Evolutionary conservation across 2,329 filamentous ascomycete species (phyloP), one percentile per base, ranked within the genome.

Genomic region (Thielaviopsis ethacetica): DNA sequence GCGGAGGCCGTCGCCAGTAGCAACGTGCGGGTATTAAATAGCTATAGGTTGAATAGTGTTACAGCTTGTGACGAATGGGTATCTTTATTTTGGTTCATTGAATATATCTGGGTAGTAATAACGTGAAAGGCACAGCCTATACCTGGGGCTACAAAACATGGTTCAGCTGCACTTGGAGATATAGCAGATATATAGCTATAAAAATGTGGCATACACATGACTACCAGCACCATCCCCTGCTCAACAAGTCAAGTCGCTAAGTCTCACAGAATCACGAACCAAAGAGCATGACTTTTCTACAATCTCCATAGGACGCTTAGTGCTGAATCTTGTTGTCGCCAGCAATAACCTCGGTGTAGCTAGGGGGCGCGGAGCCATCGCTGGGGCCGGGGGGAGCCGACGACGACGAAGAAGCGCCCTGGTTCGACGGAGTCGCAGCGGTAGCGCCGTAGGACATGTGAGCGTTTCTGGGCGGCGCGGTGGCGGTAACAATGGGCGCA

Each of bases 311-410:
- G n/a, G n/a, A 2, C 38, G 12, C 38, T 54, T 57, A 56, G 51
- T 55, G 34, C 77, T 97, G 93, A 56, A 96, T 77, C 79, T 97
- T 97, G 72, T 96, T 74, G 68, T 97, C 91, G 1, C 88, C 90
- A 66, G 84, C 85, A 61, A 96, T 85, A 54, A 89, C 91, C 72
- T 96, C 88, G 17, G 87, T 86, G 70, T 97, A 97, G 15, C 85
- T 88, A 3, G 93, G 91, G 50, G 91, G 91, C 44, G 80, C 76
- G 13, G 73, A 73, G 54, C 75, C 67, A 62, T 71, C 71, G 63
- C 66, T 64, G 10, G 68, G 67, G 53, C 68, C 65, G 6, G 70
- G 72, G 68, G 69, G 68, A 56, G 68, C 65, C 59, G 67, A 64
- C 60, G 67, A 64, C 60, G 67, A 68, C 53, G 68, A 65, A 19